Conservation (phyloP, 495 filamentous ascomycete species). For the Beverwykella pulmonaria region DNA sequence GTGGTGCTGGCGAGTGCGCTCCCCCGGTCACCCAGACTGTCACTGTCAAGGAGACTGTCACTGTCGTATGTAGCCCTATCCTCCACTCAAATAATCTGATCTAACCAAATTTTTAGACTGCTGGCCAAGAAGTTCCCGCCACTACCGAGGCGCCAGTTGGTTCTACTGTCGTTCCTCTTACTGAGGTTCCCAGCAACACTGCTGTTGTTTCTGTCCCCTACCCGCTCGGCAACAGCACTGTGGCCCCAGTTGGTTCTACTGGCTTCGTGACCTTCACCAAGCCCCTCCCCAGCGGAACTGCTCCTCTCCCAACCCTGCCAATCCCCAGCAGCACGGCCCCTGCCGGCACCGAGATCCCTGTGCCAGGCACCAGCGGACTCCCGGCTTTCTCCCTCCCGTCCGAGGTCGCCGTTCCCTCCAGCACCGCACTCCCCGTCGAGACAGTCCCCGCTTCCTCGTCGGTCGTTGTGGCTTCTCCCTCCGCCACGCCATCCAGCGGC, state of each 20-base stretch:
- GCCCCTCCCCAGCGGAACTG: neutral
- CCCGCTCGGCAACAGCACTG: constrained; percentile 28
- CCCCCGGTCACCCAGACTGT: constrained; percentile 34
- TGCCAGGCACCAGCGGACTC: neutral
- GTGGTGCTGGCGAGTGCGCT: constrained; percentile 25
- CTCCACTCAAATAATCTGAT: neutral
- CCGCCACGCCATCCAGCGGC: constrained; percentile 1
- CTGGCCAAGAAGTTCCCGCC: constrained; percentile 8
- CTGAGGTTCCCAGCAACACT: neutral
- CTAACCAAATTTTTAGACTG: constrained; percentile 10
- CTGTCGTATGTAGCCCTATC: constrained; percentile 26
- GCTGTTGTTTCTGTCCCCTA: constrained; percentile 16
- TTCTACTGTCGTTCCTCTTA: neutral
- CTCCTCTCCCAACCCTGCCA: constrained; percentile 5
- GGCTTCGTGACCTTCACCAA: constrained; percentile 32
- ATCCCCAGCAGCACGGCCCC: neutral
- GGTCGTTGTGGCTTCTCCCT: neutral
- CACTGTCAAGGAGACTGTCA: constrained; percentile 37
- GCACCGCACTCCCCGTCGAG: constrained; percentile 14
- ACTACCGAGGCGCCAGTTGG: neutral
- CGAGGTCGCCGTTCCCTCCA: constrained; percentile 1
- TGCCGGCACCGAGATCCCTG: neutral
- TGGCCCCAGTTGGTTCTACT: constrained; percentile 12
- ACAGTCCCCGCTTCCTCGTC: constrained; percentile 3
- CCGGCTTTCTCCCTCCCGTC: constrained; percentile 4